A percentile compares a stretch with the other conserved stretches of the same genome.
phyloP scores from a whole-genome alignment of 2,329 filamentous ascomycete genomes.

The Coniochaeta prunicola region DNA sequence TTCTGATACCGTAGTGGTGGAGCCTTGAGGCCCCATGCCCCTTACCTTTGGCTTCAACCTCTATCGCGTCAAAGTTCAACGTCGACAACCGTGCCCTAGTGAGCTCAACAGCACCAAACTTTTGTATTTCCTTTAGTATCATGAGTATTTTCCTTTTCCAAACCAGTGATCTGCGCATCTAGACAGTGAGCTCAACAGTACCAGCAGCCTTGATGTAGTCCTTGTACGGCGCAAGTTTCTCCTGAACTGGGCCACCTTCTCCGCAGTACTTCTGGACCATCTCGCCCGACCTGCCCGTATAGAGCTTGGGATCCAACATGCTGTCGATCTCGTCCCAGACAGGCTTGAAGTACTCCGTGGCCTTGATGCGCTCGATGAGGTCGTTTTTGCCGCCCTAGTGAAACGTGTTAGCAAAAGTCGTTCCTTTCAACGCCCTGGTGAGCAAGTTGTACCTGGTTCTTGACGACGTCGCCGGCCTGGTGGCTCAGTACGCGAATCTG shows the following conservation, averaged over 20 bases:
- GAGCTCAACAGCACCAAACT: too few relatives aligned
- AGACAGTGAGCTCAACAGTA: too few relatives aligned
- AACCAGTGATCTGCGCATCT: too few relatives aligned
- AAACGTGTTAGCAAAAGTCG: conserved; percentile 15
- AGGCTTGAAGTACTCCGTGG: conserved; percentile 65
- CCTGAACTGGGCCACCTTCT: not conserved
- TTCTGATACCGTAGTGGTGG: too few relatives aligned
- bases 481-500: conserved; percentile 65
- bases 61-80: too few relatives aligned
- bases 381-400: conserved; percentile 65
- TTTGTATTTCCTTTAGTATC: too few relatives aligned
- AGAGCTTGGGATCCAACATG: not conserved
- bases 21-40: too few relatives aligned
- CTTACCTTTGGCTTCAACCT: too few relatives aligned
- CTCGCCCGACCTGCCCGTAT: not conserved
- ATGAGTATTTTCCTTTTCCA: too few relatives aligned
- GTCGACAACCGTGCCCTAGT: too few relatives aligned
- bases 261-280: not conserved
- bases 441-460: conserved; percentile 19
- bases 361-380: conserved; percentile 69
- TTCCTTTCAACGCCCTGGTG: not conserved
- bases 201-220: too few relatives aligned
- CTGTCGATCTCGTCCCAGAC: conserved; percentile 50
- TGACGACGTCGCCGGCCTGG: not conserved
- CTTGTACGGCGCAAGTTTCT: too few relatives aligned